These are phyloP conservation scores for Hericium erinaceus DNA, from an alignment of 768 basidiomycete species.

Conservation along the genomic window DNA sequence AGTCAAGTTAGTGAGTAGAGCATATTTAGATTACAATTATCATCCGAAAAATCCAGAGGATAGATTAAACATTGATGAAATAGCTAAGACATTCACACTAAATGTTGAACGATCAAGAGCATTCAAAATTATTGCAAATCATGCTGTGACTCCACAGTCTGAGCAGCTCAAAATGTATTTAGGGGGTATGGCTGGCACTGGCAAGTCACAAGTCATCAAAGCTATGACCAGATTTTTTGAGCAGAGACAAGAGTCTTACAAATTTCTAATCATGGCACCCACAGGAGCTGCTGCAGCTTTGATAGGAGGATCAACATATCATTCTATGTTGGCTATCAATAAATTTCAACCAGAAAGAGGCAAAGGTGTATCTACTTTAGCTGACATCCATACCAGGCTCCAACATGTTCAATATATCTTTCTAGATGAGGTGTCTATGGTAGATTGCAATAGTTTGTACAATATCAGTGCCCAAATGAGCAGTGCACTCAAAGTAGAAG, in stretches of 20 bases:
- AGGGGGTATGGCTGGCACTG: constrained; percentile 15
- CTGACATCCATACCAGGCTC: not conserved
- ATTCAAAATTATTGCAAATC: constrained; percentile 15
- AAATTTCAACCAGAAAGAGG: not conserved
- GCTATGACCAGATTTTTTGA: constrained; percentile 11
- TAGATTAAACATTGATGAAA: not conserved
- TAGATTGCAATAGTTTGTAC: constrained; percentile 22
- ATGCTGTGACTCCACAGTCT: not conserved
- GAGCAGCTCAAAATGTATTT: constrained; percentile 10
- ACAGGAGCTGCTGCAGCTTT: constrained; percentile 13
- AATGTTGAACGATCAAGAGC: constrained; percentile 15
- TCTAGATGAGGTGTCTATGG: constrained; percentile 37
- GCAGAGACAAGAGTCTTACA: not conserved
- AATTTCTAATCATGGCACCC: constrained; percentile 12
- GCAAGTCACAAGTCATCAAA: constrained; percentile 11
- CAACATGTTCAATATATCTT: constrained; percentile 31
- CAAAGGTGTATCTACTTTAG: not conserved
- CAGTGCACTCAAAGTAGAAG: constrained; percentile 8
- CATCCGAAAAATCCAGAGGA: not conserved
- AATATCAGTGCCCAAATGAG: constrained; percentile 18
- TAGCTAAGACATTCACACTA: not conserved
- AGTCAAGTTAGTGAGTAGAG: not conserved
- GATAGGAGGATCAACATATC: constrained; percentile 17
- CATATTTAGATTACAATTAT: not conserved
- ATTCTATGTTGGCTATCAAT: constrained; percentile 8